Percentiles rank a stretch among this genome's conserved stretches.
Evolutionary conservation across 495 filamentous ascomycete species (phyloP).

Genomic region (Aspergillus biplanus): DNA sequence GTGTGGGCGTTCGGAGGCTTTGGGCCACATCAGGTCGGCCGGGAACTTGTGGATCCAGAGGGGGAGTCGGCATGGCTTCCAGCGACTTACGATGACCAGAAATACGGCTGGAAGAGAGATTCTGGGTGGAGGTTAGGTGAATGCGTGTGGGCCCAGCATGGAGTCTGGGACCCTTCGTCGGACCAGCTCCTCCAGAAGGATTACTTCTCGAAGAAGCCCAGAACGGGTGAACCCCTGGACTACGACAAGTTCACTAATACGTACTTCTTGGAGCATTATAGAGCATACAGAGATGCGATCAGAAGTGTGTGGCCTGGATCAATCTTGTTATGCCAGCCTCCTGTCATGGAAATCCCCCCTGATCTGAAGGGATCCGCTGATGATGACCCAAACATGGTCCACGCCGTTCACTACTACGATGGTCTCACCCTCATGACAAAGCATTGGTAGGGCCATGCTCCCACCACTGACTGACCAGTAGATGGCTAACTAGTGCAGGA

Average conservation of each 20-base stretch:
- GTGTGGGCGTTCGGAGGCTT: constrained; percentile 93
- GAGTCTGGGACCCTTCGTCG: constrained; percentile 84
- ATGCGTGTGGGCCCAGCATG: constrained; percentile 96
- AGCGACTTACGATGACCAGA: constrained; percentile 75
- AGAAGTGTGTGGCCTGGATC: constrained; percentile 73
- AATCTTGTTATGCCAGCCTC: constrained; percentile 90
- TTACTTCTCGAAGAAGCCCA: constrained; percentile 81
- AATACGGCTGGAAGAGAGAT: constrained; percentile 90
- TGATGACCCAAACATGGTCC: constrained; percentile 87
- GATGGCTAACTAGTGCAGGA: constrained; percentile 51
- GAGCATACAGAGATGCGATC: constrained; percentile 73
- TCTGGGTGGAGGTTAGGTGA: constrained; percentile 87
- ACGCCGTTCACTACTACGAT: constrained; percentile 95
- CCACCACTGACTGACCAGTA: background rate
- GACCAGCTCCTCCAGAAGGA: constrained; percentile 81
- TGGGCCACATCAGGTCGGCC: constrained; percentile 87
- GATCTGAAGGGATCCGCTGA: constrained; percentile 84
- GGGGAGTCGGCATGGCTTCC: constrained; percentile 85
- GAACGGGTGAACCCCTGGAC: constrained; percentile 69
- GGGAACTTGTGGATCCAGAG: constrained; percentile 82
- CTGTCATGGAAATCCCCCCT: constrained; percentile 89
- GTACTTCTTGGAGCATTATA: constrained; percentile 86
- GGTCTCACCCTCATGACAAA: constrained; percentile 96
- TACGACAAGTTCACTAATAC: constrained; percentile 86
- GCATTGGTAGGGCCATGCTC: constrained; percentile 67